Evolutionary conservation across 2,329 filamentous ascomycete genomes (phyloP).

Genomic region (Trichothecium roseum): DNA sequence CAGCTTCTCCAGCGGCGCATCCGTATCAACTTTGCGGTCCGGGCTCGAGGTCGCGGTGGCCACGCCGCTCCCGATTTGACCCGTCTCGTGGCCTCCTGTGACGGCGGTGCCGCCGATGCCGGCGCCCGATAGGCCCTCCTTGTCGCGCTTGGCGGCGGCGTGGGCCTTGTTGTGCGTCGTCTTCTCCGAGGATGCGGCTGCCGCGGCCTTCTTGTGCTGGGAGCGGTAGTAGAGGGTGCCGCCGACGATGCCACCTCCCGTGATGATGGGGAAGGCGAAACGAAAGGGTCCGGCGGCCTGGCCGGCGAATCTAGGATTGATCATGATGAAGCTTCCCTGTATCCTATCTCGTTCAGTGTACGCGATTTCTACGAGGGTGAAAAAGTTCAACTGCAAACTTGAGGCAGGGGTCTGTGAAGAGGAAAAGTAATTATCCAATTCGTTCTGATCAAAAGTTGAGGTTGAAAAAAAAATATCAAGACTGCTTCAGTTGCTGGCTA

Average conservation of each 20-base stretch:
- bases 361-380: too few species aligned
- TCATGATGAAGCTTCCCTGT: neutral
- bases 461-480: too few species aligned
- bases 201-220: constrained; percentile 6
- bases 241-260: constrained; percentile 12
- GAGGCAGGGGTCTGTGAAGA: too few species aligned
- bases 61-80: constrained; percentile 9
- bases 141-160: constrained; percentile 18
- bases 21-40: constrained; percentile 10
- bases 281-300: constrained; percentile 1
- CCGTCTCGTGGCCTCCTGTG: constrained; percentile 19
- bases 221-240: constrained; percentile 13
- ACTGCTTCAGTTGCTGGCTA: too few species aligned
- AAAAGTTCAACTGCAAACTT: too few species aligned
- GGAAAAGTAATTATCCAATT: too few species aligned
- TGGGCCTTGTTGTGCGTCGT: constrained; percentile 3
- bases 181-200: too few species aligned
- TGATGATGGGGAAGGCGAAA: constrained; percentile 4
- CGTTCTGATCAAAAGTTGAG: too few species aligned
- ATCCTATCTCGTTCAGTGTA: too few species aligned
- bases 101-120: constrained; percentile 19
- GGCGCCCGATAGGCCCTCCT: constrained; percentile 17
- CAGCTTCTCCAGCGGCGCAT: constrained; percentile 15
- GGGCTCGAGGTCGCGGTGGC: constrained; percentile 7
- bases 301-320: constrained; percentile 1